Evolutionary conservation across 805 yeast genomes (phyloP).

Genomic region (Ogataea methylovora): DNA sequence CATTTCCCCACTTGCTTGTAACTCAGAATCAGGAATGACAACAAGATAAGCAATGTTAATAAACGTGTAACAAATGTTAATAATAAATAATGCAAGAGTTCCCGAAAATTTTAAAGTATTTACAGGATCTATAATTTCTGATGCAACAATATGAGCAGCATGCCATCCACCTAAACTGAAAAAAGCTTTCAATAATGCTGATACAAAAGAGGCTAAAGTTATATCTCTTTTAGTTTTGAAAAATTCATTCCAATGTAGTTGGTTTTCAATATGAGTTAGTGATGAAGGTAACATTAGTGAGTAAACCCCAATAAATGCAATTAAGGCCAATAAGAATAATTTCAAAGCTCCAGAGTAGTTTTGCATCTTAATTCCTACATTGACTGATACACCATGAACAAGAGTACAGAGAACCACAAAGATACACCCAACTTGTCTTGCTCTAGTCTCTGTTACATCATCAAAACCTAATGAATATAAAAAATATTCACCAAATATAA

Average conservation of each 20-base stretch:
- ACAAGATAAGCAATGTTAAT: slow-evolving; percentile 44
- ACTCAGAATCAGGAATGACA: slow-evolving; percentile 41
- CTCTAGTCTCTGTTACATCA: slow-evolving; percentile 27
- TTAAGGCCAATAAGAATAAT: slow-evolving; percentile 41
- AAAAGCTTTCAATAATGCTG: slow-evolving; percentile 43
- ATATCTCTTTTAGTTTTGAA: slow-evolving; percentile 23
- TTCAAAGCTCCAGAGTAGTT: slow-evolving; percentile 59
- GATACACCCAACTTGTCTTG: slow-evolving; percentile 35
- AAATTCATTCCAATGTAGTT: slow-evolving; percentile 25
- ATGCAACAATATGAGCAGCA: slow-evolving; percentile 44
- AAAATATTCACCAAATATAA: slow-evolving; percentile 48
- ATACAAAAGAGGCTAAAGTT: slow-evolving; percentile 35
- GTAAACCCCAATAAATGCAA: slow-evolving; percentile 53
- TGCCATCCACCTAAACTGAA: slow-evolving; percentile 53
- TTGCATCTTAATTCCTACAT: slow-evolving; percentile 52
- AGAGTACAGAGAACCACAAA: slow-evolving; percentile 29
- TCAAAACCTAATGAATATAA: slow-evolving; percentile 37
- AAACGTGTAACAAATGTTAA: slow-evolving; percentile 37
- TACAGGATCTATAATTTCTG: slow-evolving; percentile 46
- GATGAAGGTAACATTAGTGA: slow-evolving; percentile 43
- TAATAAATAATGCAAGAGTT: slow-evolving; percentile 35
- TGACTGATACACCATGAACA: slow-evolving; percentile 54
- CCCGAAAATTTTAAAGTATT: slow-evolving; percentile 47
- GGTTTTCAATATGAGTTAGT: slow-evolving; percentile 35
- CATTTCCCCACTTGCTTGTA: slow-evolving; percentile 37